These are phyloP conservation scores for Teratosphaeria zuluensis DNA, from an alignment of 2,329 filamentous ascomycete genomes.

Conservation along the genomic window DNA sequence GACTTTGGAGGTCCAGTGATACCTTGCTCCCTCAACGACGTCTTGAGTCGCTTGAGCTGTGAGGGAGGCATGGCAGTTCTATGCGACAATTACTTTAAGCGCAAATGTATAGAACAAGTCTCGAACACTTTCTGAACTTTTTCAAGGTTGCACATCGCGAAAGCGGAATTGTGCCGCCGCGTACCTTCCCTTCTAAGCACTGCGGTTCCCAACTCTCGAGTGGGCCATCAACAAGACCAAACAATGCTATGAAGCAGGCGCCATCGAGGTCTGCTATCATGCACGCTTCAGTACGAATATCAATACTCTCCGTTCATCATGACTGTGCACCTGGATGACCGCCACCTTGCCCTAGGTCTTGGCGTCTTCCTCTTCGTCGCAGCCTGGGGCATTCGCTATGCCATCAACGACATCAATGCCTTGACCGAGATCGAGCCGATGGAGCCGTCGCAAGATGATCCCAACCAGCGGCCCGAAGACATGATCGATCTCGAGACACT, in stretches of 20 bases:
- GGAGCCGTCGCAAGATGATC: slow-evolving; percentile 16
- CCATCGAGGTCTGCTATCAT: not conserved
- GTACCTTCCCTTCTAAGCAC: not conserved
- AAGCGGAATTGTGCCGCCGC: not conserved
- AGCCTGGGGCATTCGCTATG: slow-evolving; percentile 46
- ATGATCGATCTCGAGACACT: slow-evolving; percentile 33
- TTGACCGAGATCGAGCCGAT: slow-evolving; percentile 57
- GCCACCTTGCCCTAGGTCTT: slow-evolving; percentile 38
- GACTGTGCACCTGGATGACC: slow-evolving; percentile 32
- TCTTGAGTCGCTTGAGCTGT: slow-evolving; percentile 90
- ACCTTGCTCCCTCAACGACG: slow-evolving; percentile 79
- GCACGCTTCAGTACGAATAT: not conserved
- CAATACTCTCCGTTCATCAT: slow-evolving; percentile 11
- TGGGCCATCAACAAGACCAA: not conserved
- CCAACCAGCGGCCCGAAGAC: not conserved
- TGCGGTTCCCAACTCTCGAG: not conserved
- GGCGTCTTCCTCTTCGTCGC: slow-evolving; percentile 50
- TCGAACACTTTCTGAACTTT: not conserved
- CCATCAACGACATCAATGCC: slow-evolving; percentile 52
- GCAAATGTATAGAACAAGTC: not conserved
- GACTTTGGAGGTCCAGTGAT: slow-evolving; percentile 86
- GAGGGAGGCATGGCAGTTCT: slow-evolving; percentile 68
- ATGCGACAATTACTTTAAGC: not conserved
- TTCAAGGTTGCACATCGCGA: not conserved
- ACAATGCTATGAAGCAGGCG: not conserved